Percentiles rank a stretch among this genome's conserved stretches.
phyloP scores from a whole-genome alignment of 2,329 filamentous ascomycete genomes.

The Apiospora koreana region DNA sequence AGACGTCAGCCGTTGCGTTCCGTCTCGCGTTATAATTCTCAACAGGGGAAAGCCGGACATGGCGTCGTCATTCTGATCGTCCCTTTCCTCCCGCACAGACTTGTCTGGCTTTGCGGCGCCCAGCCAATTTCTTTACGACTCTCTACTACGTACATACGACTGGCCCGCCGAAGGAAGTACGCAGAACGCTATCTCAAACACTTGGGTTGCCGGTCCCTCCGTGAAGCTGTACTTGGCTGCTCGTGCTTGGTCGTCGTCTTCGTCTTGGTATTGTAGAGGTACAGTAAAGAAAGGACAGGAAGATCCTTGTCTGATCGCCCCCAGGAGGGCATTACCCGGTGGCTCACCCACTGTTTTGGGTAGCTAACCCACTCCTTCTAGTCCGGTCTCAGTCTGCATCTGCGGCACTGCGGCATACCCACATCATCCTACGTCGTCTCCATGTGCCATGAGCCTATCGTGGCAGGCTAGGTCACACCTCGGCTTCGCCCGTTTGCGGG shows the following conservation, averaged over 20 bases:
- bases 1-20: not conserved
- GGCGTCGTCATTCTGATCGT: not conserved
- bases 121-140: not conserved
- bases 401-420: not conserved
- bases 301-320: conserved; percentile 2
- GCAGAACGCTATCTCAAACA: not conserved
- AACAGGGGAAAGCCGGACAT: not conserved
- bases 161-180: not conserved
- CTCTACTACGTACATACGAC: too few relatives aligned
- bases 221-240: not conserved
- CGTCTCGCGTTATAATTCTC: not conserved
- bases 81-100: not conserved
- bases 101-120: not conserved
- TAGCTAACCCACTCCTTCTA: not conserved
- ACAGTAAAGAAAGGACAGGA: not conserved
- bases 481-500: conserved; percentile 6
- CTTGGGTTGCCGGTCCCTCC: not conserved
- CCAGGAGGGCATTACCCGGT: not conserved
- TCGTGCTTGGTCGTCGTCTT: not conserved
- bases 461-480: conserved; percentile 1
- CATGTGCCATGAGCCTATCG: conserved; percentile 7
- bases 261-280: not conserved
- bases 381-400: not conserved
- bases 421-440: not conserved
- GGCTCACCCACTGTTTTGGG: not conserved